Percentiles rank a stretch among this genome's conserved stretches.
These are phyloP conservation scores for Aspergillus mulundensis DNA, from an alignment of 495 filamentous ascomycete species.

Conservation along the genomic window DNA sequence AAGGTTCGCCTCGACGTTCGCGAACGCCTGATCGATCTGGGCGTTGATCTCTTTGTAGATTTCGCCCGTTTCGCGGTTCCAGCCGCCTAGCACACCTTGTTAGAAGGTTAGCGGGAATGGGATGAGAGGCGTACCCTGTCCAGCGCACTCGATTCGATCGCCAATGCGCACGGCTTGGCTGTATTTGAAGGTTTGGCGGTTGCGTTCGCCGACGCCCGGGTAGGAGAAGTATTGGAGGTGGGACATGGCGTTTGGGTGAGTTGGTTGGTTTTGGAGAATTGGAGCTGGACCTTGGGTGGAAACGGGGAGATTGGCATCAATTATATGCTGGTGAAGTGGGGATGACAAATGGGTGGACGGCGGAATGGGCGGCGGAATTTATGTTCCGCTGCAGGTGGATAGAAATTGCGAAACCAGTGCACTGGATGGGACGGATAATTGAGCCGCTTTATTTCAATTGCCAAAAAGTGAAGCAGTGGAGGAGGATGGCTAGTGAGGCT, in stretches of 20 bases:
- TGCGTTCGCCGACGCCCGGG: slow-evolving; percentile 35
- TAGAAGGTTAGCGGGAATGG: neutral
- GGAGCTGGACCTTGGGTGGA: no score
- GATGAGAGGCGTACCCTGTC: slow-evolving; percentile 45
- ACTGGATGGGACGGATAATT: no score
- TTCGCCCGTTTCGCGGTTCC: slow-evolving; percentile 39
- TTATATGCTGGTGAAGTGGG: neutral
- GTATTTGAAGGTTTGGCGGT: slow-evolving; percentile 38
- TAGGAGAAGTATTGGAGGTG: slow-evolving; percentile 41
- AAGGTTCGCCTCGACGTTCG: slow-evolving; percentile 46
- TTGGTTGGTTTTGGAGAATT: no score
- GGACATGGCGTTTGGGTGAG: slow-evolving; percentile 31
- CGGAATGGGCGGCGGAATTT: no score
- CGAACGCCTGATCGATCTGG: slow-evolving; percentile 52
- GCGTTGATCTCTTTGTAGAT: slow-evolving; percentile 37
- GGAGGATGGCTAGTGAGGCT: no score
- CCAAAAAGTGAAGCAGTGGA: no score
- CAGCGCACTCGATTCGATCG: slow-evolving; percentile 48
- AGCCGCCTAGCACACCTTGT: slow-evolving; percentile 41
- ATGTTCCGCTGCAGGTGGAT: neutral
- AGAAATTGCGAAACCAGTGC: no score
- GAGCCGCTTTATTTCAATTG: no score
- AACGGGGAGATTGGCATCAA: no score
- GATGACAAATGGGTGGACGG: neutral
- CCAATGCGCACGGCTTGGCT: slow-evolving; percentile 53